A percentile compares a stretch with the other conserved stretches of the same genome.
These are phyloP conservation scores for Cercis canadensis DNA, from an alignment of 306 rosid genomes.

Conservation along the genomic window DNA sequence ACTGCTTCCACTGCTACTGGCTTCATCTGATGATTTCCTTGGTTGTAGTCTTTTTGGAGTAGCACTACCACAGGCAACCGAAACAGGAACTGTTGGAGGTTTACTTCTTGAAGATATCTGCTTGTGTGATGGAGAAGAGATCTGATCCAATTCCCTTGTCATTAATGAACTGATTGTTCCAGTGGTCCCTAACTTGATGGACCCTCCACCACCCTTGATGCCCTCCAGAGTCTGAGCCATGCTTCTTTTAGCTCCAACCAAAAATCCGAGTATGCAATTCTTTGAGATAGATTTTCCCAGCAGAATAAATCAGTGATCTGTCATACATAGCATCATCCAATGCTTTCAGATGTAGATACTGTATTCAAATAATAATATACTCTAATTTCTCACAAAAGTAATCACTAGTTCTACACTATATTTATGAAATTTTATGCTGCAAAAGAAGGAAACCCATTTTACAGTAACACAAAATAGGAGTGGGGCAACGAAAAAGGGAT, in stretches of 20 bases:
- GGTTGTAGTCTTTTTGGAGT: conserved; percentile 58
- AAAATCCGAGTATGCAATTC: conserved; percentile 34
- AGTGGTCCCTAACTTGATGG: conserved; percentile 81
- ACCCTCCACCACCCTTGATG: conserved; percentile 81
- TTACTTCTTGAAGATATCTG: conserved; percentile 60
- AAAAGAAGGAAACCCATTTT: not conserved
- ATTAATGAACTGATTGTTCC: conserved; percentile 84
- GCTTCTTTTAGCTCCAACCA: conserved; percentile 39
- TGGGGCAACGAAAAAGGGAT: not conserved
- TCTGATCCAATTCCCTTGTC: conserved; percentile 84
- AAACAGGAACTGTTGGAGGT: conserved; percentile 49
- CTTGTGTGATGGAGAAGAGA: conserved; percentile 55
- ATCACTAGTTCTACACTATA: not conserved
- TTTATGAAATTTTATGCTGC: not conserved
- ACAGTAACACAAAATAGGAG: conserved; percentile 6
- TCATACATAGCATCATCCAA: conserved; percentile 41
- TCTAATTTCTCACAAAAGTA: conserved; percentile 23
- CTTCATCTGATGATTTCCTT: conserved; percentile 67
- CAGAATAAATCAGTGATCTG: conserved; percentile 51
- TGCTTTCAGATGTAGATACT: conserved; percentile 32
- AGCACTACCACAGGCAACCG: conserved; percentile 51
- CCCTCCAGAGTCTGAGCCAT: conserved; percentile 80
- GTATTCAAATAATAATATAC: conserved; percentile 17
- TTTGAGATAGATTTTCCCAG: conserved; percentile 36
- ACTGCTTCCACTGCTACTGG: conserved; percentile 66